phyloP scores from a whole-genome alignment of 352 stramenopile genomes.

The Globisporangium irregulare region DNA sequence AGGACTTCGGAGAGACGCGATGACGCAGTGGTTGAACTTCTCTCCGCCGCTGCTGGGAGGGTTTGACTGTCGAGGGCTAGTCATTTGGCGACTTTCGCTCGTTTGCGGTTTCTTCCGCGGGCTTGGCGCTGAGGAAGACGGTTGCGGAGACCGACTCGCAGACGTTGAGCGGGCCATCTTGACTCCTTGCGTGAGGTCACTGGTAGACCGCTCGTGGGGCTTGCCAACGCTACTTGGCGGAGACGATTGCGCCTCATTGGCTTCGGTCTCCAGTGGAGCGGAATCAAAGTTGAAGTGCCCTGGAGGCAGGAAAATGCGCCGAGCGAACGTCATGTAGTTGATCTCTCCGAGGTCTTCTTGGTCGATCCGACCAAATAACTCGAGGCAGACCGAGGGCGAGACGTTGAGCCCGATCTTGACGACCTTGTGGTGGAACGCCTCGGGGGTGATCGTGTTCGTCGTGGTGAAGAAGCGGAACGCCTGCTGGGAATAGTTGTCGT shows the following conservation, averaged over 20 bases:
- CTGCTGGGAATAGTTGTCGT: constrained; percentile 63
- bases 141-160: background rate
- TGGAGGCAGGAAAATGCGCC: constrained; percentile 52
- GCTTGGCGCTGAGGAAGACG: constrained; percentile 3
- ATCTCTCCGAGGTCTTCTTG: constrained; percentile 67
- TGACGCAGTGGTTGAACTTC: constrained; percentile 2
- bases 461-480: constrained; percentile 80
- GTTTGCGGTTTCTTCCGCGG: background rate
- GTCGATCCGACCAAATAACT: constrained; percentile 60
- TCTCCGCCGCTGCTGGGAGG: background rate
- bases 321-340: constrained; percentile 57
- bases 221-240: background rate
- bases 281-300: constrained; percentile 26
- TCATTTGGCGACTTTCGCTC: background rate
- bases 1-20: constrained; percentile 6
- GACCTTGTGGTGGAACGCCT: constrained; percentile 67
- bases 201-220: background rate
- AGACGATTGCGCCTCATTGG: background rate
- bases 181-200: background rate
- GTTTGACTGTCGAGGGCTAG: background rate
- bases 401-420: constrained; percentile 52
- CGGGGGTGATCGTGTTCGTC: constrained; percentile 63
- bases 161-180: background rate
- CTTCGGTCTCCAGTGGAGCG: background rate
- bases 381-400: constrained; percentile 39